Conservation (phyloP, 257 asterid species). For the Dorcoceras hygrometricum region DNA sequence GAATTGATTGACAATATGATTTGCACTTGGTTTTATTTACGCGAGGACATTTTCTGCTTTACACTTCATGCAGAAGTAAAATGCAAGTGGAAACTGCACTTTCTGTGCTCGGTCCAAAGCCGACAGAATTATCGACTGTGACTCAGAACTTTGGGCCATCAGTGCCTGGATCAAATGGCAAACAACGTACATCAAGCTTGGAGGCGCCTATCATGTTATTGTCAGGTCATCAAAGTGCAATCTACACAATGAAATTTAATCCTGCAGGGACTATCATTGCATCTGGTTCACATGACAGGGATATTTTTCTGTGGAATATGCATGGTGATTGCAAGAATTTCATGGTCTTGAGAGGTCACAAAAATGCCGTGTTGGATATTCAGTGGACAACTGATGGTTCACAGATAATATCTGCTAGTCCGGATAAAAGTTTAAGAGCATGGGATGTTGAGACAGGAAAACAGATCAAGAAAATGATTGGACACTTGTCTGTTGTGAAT, state of each 20-base stretch:
- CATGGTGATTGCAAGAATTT: conserved; percentile 88
- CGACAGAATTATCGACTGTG: conserved; percentile 58
- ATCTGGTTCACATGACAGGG: conserved; percentile 93
- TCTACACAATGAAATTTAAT: conserved; percentile 88
- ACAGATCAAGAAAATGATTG: conserved; percentile 92
- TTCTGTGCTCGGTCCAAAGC: conserved; percentile 80
- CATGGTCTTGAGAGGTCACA: conserved; percentile 90
- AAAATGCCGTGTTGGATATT: conserved; percentile 88
- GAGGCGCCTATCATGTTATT: conserved; percentile 92
- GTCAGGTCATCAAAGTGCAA: conserved; percentile 86
- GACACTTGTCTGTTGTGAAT: conserved; percentile 84
- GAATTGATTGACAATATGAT: background rate
- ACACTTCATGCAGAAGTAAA: conserved; percentile 18
- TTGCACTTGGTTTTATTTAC: too few relatives aligned
- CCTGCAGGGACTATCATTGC: conserved; percentile 84
- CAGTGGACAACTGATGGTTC: conserved; percentile 94
- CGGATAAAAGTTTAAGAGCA: conserved; percentile 90
- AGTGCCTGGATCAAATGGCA: conserved; percentile 53
- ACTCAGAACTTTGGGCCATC: conserved; percentile 40
- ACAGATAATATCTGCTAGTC: conserved; percentile 85
- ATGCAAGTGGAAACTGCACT: conserved; percentile 92
- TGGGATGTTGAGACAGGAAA: conserved; percentile 96
- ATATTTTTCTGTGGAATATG: conserved; percentile 84
- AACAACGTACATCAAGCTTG: conserved; percentile 73
- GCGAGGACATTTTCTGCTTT: too few relatives aligned